Conservation (phyloP, 345 rosid genomes). For the Abelmoschus esculentus region DNA sequence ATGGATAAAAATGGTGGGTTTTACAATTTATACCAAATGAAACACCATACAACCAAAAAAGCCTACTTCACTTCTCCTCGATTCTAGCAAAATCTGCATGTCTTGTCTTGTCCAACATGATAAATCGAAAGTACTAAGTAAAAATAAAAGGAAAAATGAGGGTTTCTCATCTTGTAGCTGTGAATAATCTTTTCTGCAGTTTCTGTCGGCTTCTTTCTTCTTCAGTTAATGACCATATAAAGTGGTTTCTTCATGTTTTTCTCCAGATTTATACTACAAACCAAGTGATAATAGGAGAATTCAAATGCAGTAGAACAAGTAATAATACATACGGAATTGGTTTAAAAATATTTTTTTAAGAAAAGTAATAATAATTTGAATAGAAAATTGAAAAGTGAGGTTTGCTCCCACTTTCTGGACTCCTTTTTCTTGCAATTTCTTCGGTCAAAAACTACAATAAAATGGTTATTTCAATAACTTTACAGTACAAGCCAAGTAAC, state of each 20-base stretch:
- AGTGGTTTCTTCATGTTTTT: background rate
- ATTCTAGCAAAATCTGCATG: background rate
- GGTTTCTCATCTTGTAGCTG: background rate
- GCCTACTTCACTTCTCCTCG: background rate
- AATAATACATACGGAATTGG: no score
- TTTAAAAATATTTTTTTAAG: no score
- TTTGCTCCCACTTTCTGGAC: background rate
- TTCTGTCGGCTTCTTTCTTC: constrained; percentile 9
- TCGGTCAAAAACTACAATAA: background rate
- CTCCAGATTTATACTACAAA: background rate
- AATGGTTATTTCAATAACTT: background rate
- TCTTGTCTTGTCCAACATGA: background rate
- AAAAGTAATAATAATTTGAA: no score
- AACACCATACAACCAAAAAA: background rate
- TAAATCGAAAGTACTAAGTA: background rate
- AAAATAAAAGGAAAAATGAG: background rate
- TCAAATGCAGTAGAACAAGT: no score
- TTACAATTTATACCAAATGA: no score
- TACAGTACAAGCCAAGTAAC: background rate
- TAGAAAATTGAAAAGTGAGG: no score
- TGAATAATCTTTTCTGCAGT: background rate
- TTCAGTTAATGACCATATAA: background rate
- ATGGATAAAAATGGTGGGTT: background rate
- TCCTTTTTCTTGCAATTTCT: background rate
- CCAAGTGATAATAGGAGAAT: background rate